Evolutionary conservation across 1,284 basidiomycete genomes (phyloP).

Genomic region (Prillingera fragicola): DNA sequence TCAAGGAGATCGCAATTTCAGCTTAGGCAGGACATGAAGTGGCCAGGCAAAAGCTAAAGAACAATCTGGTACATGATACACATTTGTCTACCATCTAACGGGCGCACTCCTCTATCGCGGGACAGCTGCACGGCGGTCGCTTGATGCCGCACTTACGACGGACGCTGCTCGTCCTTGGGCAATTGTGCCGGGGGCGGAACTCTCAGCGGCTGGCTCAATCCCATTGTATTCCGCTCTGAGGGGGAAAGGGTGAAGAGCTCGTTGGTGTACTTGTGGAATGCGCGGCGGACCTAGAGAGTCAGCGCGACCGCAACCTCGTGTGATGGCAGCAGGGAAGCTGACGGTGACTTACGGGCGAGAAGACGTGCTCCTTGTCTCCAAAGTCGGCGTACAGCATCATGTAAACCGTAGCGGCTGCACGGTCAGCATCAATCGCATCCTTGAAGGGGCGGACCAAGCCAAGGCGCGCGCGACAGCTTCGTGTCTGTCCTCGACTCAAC

Average conservation of each 20-base stretch:
- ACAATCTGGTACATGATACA: no score
- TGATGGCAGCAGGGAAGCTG: no score
- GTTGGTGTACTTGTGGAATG: constrained; percentile 21
- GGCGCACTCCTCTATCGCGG: no score
- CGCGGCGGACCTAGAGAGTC: constrained; percentile 28
- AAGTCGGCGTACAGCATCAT: constrained; percentile 45
- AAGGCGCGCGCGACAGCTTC: not conserved
- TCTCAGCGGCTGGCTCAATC: constrained; percentile 13
- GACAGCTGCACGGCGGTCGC: not conserved
- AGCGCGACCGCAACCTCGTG: not conserved
- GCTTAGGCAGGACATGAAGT: no score
- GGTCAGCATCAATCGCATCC: not conserved
- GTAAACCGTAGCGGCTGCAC: constrained; percentile 35
- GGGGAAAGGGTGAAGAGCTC: constrained; percentile 28
- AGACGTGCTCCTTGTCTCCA: constrained; percentile 43
- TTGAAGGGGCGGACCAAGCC: not conserved
- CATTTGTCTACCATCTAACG: no score
- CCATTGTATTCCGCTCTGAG: constrained; percentile 25
- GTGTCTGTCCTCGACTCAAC: not conserved
- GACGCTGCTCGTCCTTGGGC: constrained; percentile 1
- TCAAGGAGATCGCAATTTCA: no score
- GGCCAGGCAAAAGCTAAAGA: no score
- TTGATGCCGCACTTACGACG: not conserved
- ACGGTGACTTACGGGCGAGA: constrained; percentile 38
- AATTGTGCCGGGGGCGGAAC: no score